These are phyloP conservation scores for Fragaria vesca DNA, from an alignment of 306 rosid genomes.

Conservation along the genomic window DNA sequence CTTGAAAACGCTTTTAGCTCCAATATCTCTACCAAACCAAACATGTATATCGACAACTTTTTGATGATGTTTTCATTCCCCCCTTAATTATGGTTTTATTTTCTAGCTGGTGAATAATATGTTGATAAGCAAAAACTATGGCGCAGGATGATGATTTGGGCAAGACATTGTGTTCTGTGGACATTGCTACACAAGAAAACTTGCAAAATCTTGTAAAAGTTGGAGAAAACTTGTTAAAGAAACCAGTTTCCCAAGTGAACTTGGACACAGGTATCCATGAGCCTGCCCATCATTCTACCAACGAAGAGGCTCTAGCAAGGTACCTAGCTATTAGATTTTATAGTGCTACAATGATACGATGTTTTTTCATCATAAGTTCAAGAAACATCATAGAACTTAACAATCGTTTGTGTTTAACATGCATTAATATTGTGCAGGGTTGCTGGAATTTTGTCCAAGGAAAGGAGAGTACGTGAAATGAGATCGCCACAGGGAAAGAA, in stretches of 20 bases:
- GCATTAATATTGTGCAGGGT: not conserved
- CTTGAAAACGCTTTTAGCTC: too few relatives aligned
- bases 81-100: not conserved
- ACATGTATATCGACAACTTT: too few relatives aligned
- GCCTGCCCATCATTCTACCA: constrained; percentile 14
- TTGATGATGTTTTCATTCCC: too few relatives aligned
- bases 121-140: not conserved
- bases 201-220: constrained; percentile 19
- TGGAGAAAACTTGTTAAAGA: constrained; percentile 25
- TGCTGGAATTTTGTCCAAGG: constrained; percentile 7
- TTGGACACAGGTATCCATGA: constrained; percentile 10
- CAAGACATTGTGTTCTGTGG: constrained; percentile 8
- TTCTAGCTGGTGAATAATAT: not conserved
- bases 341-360: not conserved
- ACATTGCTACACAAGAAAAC: constrained; percentile 23
- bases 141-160: constrained; percentile 25
- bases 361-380: not conserved
- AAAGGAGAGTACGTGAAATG: constrained; percentile 14
- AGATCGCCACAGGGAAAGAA: constrained; percentile 6
- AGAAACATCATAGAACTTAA: not conserved
- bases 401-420: not conserved
- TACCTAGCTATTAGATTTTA: not conserved
- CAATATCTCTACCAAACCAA: too few relatives aligned
- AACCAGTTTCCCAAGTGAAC: constrained; percentile 20
- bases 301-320: constrained; percentile 28